Percentiles rank a stretch among this genome's conserved stretches.
Conservation (phyloP, 83 land plant genomes). For the Picea mariana region DNA sequence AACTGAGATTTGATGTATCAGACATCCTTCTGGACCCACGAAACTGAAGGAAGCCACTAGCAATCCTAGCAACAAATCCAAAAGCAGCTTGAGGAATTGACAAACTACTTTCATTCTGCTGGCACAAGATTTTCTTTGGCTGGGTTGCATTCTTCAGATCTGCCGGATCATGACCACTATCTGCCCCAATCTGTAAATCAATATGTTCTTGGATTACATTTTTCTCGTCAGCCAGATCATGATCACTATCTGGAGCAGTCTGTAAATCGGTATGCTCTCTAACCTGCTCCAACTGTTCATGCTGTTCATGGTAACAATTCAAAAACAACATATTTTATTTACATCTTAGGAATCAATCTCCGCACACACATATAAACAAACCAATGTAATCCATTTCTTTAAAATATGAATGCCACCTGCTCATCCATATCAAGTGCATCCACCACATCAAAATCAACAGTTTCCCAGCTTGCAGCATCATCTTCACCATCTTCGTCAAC, state of each 20-base stretch:
- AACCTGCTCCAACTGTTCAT: not conserved
- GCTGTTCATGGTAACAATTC: too few species aligned
- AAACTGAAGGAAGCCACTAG: conserved; percentile 37
- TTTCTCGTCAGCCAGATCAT: conserved; percentile 2
- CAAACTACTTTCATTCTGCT: conserved; percentile 37
- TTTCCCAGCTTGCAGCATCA: conserved; percentile 83
- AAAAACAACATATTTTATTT: too few species aligned
- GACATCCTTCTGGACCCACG: too few species aligned
- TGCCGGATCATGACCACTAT: not conserved
- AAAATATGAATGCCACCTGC: conserved; percentile 34
- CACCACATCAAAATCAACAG: conserved; percentile 56
- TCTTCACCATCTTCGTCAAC: conserved; percentile 45
- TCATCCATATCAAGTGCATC: conserved; percentile 30
- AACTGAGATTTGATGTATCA: too few species aligned
- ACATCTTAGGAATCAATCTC: too few species aligned
- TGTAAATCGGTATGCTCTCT: conserved; percentile 24
- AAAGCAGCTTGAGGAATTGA: conserved; percentile 57
- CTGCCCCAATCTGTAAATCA: too few species aligned
- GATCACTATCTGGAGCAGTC: not conserved
- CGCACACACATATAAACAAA: too few species aligned
- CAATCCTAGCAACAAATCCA: conserved; percentile 59
- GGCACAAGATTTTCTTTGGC: conserved; percentile 20
- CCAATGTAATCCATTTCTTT: conserved; percentile 6
- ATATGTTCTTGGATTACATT: too few species aligned
- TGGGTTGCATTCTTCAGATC: conserved; percentile 6